Base-by-base conservation (phyloP, 176 grass and related monocot genomes). In the Carex kokanica region DNA sequence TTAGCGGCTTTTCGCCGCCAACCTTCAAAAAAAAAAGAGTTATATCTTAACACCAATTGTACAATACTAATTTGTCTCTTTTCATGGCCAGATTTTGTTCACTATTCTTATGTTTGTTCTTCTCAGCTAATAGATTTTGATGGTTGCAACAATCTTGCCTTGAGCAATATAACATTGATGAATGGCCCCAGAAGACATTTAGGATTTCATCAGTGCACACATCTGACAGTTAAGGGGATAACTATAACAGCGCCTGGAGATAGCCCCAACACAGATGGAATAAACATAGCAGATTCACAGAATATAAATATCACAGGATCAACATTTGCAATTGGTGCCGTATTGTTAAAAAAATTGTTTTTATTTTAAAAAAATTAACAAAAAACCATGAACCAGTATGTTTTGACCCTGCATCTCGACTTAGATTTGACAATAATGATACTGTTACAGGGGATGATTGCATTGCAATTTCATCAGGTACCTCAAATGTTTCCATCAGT, bases 191-290 rank as follows among this genome's bases (percentile, higher is more conserved):
- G 91, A 82, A 94, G 92, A 78, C 95, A 98, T 58, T 81, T 98
- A 60, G 84, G 79, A 8, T 93, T 98, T 83, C 85, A 91, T 54
- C 70, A 70, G 20, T 98, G 95, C 81, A 64, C 67, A 56, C 62
- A 81, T 84, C 87, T 98, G 61, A 88, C 60, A 66, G 92, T 89
- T 64, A 82, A 64, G 16, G 88, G 87, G 64, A 89, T 98, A 25
- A 90, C 70, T 27, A 83, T 98, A 68, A 64, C 68, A 16, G 95
- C 92, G 87, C 95, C 95, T 65, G 85, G 74, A 49, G 86, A 93
- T 68, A 98, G 95, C 78, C 95, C 92, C 31, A 98, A 98, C 87
- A 98, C 95, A 82, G 95, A 98, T 83, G 95, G 92, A 63, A 86
- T 98, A 79, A 87, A 93, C 81, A 88, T 98, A 88, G 91, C 88